Evolutionary conservation across 1,284 basidiomycete genomes (phyloP).

Genomic region (Coriolopsis trogii): DNA sequence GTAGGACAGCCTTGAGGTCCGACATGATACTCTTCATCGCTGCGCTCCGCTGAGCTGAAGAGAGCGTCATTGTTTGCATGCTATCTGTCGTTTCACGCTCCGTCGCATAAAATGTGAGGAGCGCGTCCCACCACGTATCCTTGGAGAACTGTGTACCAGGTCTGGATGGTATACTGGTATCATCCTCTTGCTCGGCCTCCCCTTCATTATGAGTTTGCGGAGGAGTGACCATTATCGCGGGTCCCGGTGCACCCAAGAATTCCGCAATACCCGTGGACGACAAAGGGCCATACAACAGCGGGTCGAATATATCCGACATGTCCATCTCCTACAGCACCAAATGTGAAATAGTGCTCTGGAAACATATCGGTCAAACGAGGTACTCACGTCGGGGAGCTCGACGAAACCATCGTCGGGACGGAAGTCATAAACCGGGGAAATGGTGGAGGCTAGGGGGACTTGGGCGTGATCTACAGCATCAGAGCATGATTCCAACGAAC

Average conservation of each 20-base stretch:
- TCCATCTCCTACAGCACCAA: conserved; percentile 2
- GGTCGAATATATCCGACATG: conserved; percentile 14
- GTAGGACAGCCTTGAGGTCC: conserved; percentile 67
- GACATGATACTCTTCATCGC: conserved; percentile 48
- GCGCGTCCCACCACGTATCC: conserved; percentile 77
- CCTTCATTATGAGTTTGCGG: background rate
- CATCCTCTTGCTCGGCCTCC: conserved; percentile 6
- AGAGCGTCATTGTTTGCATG: conserved; percentile 37
- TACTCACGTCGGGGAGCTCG: conserved; percentile 7
- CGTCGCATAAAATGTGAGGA: conserved; percentile 60
- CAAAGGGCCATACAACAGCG: conserved; percentile 6
- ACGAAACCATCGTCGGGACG: background rate
- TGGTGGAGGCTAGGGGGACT: too few relatives aligned
- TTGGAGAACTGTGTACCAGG: conserved; percentile 67
- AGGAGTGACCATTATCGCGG: conserved; percentile 1
- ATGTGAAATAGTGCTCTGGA: too few relatives aligned
- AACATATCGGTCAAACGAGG: background rate
- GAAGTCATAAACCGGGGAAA: too few relatives aligned
- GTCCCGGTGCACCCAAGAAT: background rate
- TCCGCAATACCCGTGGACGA: background rate
- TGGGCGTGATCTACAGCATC: too few relatives aligned
- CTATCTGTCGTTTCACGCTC: conserved; percentile 27
- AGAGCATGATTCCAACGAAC: too few relatives aligned
- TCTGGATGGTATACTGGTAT: conserved; percentile 28
- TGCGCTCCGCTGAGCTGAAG: conserved; percentile 46